Conservation (phyloP, 495 filamentous ascomycete species). For the Neurospora sp. region DNA sequence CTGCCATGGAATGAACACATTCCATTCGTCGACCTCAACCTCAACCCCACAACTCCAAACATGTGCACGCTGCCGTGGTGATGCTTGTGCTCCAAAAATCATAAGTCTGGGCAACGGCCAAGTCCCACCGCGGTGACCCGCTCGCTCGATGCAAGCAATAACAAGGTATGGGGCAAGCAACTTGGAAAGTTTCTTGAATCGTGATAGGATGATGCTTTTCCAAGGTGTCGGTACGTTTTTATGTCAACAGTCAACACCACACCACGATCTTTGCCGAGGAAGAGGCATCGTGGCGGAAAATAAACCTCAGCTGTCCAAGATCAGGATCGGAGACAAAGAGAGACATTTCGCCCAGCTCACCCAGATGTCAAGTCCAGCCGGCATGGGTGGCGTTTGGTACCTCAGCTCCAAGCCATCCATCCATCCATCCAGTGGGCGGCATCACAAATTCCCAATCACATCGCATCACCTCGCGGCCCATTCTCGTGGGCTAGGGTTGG, state of each 20-base stretch:
- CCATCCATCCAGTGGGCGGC: background rate
- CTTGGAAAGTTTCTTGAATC: background rate
- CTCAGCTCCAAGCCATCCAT: background rate
- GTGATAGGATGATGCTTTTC: background rate
- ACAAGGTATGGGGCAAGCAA: background rate
- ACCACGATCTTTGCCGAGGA: background rate
- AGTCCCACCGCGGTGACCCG: background rate
- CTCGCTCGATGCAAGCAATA: background rate
- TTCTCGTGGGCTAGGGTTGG: background rate
- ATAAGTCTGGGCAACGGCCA: background rate
- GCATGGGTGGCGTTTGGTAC: background rate
- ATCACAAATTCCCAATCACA: background rate
- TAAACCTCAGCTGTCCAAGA: background rate
- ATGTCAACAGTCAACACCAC: background rate
- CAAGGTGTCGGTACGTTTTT: background rate
- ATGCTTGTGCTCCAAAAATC: background rate
- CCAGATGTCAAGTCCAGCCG: background rate
- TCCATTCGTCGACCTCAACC: background rate
- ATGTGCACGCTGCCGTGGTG: background rate
- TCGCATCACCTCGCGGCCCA: background rate
- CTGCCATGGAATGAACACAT: background rate
- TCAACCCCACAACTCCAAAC: background rate
- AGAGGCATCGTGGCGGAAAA: background rate
- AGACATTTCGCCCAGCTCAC: background rate
- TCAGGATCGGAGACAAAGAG: background rate